Percentiles rank a stretch among this genome's conserved stretches.
These are phyloP conservation scores for Albugo candida DNA, from an alignment of 352 stramenopile species.

Conservation along the genomic window DNA sequence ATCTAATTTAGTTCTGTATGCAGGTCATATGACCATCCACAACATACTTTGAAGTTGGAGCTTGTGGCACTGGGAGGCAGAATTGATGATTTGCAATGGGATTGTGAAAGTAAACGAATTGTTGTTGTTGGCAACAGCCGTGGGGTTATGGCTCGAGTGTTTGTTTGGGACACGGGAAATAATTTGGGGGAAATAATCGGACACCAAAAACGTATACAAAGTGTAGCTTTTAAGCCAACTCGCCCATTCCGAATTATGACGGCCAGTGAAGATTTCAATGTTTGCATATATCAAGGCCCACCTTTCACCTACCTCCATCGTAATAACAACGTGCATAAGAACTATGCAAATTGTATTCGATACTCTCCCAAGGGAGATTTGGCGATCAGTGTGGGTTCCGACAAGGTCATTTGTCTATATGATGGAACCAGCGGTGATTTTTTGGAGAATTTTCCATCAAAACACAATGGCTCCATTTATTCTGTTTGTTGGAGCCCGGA, in stretches of 20 bases:
- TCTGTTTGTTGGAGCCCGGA: conserved; percentile 84
- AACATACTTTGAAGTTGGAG: conserved; percentile 92
- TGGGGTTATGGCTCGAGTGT: conserved; percentile 57
- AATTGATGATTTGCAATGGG: conserved; percentile 91
- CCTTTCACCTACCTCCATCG: conserved; percentile 93
- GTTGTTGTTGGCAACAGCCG: conserved; percentile 76
- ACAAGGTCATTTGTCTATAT: conserved; percentile 91
- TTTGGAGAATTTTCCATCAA: conserved; percentile 48
- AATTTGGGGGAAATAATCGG: conserved; percentile 86
- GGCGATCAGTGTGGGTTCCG: conserved; percentile 84
- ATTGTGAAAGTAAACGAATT: conserved; percentile 90
- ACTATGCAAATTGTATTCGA: conserved; percentile 91
- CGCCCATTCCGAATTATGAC: conserved; percentile 91
- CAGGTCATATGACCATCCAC: conserved; percentile 88
- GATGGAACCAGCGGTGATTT: conserved; percentile 83
- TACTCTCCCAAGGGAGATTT: conserved; percentile 84
- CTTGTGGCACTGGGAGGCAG: conserved; percentile 74
- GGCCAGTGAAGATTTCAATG: conserved; percentile 88
- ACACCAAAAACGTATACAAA: conserved; percentile 86
- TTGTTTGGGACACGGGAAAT: conserved; percentile 96
- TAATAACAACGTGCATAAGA: conserved; percentile 84
- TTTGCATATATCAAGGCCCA: conserved; percentile 88
- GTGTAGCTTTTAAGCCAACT: conserved; percentile 83
- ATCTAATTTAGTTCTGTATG: not conserved
- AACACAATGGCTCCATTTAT: conserved; percentile 90